Conservation (phyloP, 192 early-diverging fungal genomes). For the Ramicandelaber brevisporus region DNA sequence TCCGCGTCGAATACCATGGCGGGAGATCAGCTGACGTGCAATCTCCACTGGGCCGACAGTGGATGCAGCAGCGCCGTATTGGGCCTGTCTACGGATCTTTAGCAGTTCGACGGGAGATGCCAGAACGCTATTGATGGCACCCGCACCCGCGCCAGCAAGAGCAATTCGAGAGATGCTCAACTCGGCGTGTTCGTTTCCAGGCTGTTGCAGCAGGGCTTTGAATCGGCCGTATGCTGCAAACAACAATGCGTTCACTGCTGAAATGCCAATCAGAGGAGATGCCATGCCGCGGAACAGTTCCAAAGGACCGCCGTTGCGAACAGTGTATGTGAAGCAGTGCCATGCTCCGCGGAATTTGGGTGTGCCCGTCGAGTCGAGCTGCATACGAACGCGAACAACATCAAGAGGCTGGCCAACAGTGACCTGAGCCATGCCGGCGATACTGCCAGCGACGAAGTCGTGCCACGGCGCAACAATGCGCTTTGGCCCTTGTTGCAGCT, state of each 20-base stretch:
- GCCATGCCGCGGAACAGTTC: constrained; percentile 73
- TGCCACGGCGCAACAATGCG: too few species aligned
- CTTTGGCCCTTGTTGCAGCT: too few species aligned
- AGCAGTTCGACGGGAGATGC: constrained; percentile 87
- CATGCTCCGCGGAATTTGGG: constrained; percentile 21
- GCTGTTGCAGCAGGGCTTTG: constrained; percentile 22
- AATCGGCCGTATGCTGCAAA: constrained; percentile 56
- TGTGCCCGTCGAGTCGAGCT: too few species aligned
- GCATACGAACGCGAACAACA: too few species aligned
- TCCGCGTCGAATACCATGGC: constrained; percentile 43
- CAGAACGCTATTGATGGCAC: constrained; percentile 54
- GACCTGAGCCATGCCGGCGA: constrained; percentile 41
- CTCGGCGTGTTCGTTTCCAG: constrained; percentile 20
- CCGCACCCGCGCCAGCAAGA: constrained; percentile 71
- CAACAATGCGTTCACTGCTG: constrained; percentile 63
- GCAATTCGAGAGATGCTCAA: constrained; percentile 48
- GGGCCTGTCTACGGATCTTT: constrained; percentile 80
- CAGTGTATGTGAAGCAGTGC: background rate
- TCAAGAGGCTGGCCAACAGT: constrained; percentile 59
- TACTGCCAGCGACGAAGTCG: constrained; percentile 34
- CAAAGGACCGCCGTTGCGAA: constrained; percentile 49
- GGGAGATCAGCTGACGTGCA: constrained; percentile 28
- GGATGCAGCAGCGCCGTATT: constrained; percentile 25
- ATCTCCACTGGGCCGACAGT: constrained; percentile 33
- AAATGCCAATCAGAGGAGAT: constrained; percentile 54